Conservation (phyloP, 495 filamentous ascomycete species). For the Aspergillus indologenus region DNA sequence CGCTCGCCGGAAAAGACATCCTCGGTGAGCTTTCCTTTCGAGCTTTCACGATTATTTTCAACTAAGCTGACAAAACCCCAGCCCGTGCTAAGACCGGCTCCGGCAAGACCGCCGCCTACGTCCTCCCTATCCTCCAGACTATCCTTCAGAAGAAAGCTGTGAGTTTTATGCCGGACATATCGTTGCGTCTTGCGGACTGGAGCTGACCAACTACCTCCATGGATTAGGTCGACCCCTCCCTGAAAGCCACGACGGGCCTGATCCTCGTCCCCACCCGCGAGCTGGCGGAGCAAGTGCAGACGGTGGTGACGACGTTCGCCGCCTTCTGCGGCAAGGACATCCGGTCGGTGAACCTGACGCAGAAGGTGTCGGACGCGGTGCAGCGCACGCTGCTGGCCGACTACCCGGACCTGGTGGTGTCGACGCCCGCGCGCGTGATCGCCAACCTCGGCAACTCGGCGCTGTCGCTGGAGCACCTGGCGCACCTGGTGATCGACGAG, state of each 20-base stretch:
- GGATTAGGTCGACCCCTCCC: conserved; percentile 33
- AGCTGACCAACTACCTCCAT: not conserved
- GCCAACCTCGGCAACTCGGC: conserved; percentile 66
- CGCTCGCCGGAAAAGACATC: conserved; percentile 87
- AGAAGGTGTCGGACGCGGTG: conserved; percentile 81
- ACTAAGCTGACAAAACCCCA: conserved; percentile 31
- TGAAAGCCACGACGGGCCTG: conserved; percentile 60
- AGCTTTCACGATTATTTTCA: not conserved
- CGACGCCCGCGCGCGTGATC: conserved; percentile 77
- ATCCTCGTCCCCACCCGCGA: conserved; percentile 94
- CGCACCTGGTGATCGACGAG: conserved; percentile 88
- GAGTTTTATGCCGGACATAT: too few species aligned
- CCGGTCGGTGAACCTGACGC: conserved; percentile 76
- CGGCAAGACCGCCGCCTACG: conserved; percentile 95
- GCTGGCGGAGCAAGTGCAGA: conserved; percentile 84
- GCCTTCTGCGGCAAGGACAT: conserved; percentile 82
- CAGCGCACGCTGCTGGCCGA: conserved; percentile 84
- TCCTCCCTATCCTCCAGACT: conserved; percentile 80
- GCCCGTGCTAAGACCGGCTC: conserved; percentile 89
- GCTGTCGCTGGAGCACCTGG: conserved; percentile 65
- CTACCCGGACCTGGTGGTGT: conserved; percentile 81
- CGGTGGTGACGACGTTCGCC: conserved; percentile 66
- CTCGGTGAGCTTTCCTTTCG: conserved; percentile 51
- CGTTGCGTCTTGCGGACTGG: not conserved
- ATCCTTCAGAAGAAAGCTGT: conserved; percentile 76